Base-by-base conservation (phyloP, 345 rosid genomes). In the Moricandia moricandioides region DNA sequence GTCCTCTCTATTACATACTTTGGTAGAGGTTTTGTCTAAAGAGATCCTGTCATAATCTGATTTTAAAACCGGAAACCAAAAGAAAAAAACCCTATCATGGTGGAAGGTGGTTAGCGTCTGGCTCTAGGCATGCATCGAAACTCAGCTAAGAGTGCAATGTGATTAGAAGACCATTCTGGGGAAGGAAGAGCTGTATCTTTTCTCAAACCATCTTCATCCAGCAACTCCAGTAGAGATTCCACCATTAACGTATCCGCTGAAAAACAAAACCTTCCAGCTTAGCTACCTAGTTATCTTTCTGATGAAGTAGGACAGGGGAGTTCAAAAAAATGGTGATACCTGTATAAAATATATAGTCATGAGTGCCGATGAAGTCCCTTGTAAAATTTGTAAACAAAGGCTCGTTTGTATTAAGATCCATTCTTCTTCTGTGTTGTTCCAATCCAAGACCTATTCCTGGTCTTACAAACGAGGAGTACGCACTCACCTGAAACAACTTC, bases 171-270 rank as follows among this genome's bases (percentile, higher is more conserved):
- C 99, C 99, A 96, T 74, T 96, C 98, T 4, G 99, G 98, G 47
- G 99, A 96, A 61, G 99, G 99, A 84, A 96, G 99, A 24, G 96
- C 99, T 3, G 99, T 96, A 75, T 96, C 98, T 81, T 96, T 96
- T 78, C 98, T 92, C 78, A 96, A 85, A 84, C 91, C 85, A 58
- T 92, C 99, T 85, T 96, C 99, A 78, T 92, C 98, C 91, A 96
- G 75, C 67, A 96, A 92, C 83, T 96, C 99, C 88, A 96, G 79
- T 72, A 96, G 80, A n/a, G 98, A 88, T 74, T 96, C 99, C 78
- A 96, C 99, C 0, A 85, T 75, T 79, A 96, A 77, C 0, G 98
- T 85, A 82, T 96, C 99, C 82, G 98, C 99, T 96, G 91, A 76
- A 78, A 49, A 45, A 4, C 13, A 80, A 45, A 8, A 69, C 7